Base-by-base conservation (phyloP, 208 protist species). In the Histomonas meleagridis region DNA sequence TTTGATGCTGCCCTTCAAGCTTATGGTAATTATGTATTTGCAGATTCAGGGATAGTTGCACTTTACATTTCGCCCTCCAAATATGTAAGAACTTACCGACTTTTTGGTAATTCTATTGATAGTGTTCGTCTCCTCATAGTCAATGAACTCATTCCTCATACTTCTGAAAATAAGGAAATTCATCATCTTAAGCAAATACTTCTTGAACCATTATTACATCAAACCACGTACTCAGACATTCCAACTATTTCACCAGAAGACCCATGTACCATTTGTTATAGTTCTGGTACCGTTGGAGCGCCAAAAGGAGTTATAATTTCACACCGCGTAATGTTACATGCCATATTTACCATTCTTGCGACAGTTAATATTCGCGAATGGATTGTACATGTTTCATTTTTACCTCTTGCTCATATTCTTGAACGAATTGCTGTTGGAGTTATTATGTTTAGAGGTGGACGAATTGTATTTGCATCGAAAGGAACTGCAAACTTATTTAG, bases 231-330 rank as follows among this genome's bases (percentile, higher is more conserved):
- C n/a, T n/a, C n/a, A n/a, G n/a, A n/a, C n/a, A n/a, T 40, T 21
- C 76, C 76, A 38, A 9, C 51, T 55, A 16, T 86, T 38, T 14
- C 5, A 26, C 40, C 12, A 38, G 12, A 23, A 35, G 26, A 51
- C 38, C 23, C 32, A 18, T 43, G 35, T 49, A 86, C 76, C 51
- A 86, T 86, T 86, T 43, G 43, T 57, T 86, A 86, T 86, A 57
- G 46, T 18, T 86, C 76, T 26, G 76, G 76, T 12, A 86, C 76
- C 32, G 76, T 40, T 86, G 76, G 76, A 53, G 76, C 76, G 10
- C 76, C 76, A 55, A 86, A 86, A 35, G 76, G 76, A 0, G 46
- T 86, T 86, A n/a, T 86, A 57, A 14, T 86, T 26, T 86, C 76
- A 0, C 43, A 86, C 55, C 0, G 38, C n/a, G 76, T 46, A 38